Evolutionary conservation across 2,329 filamentous ascomycete species (phyloP).

Genomic region (Aspergillus pseudoglaucus): DNA sequence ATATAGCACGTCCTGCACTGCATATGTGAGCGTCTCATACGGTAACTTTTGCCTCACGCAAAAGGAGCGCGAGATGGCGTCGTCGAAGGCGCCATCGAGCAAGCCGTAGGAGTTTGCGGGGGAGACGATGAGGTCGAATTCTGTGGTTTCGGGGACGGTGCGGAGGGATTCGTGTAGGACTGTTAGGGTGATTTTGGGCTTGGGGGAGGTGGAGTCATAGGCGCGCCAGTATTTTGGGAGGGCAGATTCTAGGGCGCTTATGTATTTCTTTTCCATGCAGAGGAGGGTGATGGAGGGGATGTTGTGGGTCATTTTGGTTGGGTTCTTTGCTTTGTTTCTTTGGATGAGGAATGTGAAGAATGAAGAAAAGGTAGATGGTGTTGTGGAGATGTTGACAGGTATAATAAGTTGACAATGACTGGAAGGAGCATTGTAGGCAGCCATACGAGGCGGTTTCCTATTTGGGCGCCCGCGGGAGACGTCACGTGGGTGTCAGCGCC

Average conservation of each 20-base stretch:
- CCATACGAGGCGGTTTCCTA: no score
- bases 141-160: slow-evolving; percentile 26
- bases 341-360: neutral
- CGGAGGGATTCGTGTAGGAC: slow-evolving; percentile 32
- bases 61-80: slow-evolving; percentile 47
- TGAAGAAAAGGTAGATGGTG: neutral
- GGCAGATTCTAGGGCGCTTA: slow-evolving; percentile 37
- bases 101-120: slow-evolving; percentile 51
- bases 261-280: slow-evolving; percentile 35
- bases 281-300: slow-evolving; percentile 40
- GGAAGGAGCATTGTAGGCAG: no score
- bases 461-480: no score
- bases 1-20: slow-evolving; percentile 42
- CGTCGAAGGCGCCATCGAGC: slow-evolving; percentile 51
- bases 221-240: slow-evolving; percentile 25
- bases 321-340: neutral
- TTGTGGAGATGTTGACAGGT: no score
- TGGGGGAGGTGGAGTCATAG: slow-evolving; percentile 10
- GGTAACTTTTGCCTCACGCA: slow-evolving; percentile 33
- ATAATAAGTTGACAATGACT: no score
- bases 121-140: slow-evolving; percentile 48
- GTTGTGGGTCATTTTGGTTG: slow-evolving; percentile 17
- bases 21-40: slow-evolving; percentile 44
- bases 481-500: no score
- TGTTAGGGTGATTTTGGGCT: slow-evolving; percentile 32